phyloP scores from a whole-genome alignment of 1,284 basidiomycete genomes.

The Leccinum insigne region DNA sequence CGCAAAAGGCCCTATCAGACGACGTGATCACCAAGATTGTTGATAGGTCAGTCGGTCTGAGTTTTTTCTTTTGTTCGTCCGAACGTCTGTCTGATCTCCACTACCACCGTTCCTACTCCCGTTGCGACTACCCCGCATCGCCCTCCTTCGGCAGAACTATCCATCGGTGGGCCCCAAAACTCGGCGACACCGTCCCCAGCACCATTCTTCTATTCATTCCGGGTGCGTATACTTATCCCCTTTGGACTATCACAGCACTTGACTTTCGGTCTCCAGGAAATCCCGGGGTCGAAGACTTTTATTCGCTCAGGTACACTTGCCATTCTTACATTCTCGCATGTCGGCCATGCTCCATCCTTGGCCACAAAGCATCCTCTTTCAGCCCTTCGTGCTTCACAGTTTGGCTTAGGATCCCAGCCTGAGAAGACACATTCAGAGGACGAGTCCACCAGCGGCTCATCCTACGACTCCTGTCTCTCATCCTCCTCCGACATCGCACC shows the following conservation, averaged over 20 bases:
- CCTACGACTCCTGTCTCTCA: slow-evolving; percentile 40
- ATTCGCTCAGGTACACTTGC: slow-evolving; percentile 42
- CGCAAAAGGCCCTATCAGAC: slow-evolving; percentile 64
- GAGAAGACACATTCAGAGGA: slow-evolving; percentile 43
- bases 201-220: slow-evolving; percentile 56
- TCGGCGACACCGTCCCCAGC: slow-evolving; percentile 31
- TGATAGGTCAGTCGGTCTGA: slow-evolving; percentile 55
- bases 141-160: slow-evolving; percentile 41
- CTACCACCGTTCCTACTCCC: slow-evolving; percentile 39
- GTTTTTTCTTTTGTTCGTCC: too few relatives aligned
- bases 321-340: slow-evolving; percentile 53
- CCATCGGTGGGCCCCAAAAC: slow-evolving; percentile 51
- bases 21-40: slow-evolving; percentile 75
- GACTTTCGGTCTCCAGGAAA: slow-evolving; percentile 42
- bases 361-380: slow-evolving; percentile 9
- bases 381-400: slow-evolving; percentile 13
- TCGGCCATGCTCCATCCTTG: slow-evolving; percentile 50
- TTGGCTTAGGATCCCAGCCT: slow-evolving; percentile 47
- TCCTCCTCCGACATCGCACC: slow-evolving; percentile 30
- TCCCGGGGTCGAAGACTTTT: slow-evolving; percentile 60
- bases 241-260: neutral
- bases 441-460: slow-evolving; percentile 41
- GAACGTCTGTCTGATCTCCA: neutral
- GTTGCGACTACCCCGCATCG: slow-evolving; percentile 27
- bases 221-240: slow-evolving; percentile 35